Evolutionary conservation across 495 filamentous ascomycete species (phyloP).

Genomic region (Talaromyces nanjingensis): DNA sequence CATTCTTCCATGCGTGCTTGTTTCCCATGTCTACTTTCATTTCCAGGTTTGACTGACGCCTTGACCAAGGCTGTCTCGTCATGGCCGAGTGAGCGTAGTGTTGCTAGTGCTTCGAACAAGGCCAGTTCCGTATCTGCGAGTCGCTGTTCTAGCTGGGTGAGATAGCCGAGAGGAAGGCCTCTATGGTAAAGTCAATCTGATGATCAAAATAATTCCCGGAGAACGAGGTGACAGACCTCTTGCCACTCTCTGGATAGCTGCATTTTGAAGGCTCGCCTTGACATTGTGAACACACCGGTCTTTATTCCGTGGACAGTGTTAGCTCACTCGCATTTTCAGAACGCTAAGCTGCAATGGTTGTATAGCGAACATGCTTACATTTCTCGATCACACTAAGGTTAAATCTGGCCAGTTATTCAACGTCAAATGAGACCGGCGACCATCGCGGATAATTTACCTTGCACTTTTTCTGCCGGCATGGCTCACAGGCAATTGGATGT

Average conservation of each 20-base stretch:
- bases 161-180: constrained; percentile 22
- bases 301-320: too few relatives aligned
- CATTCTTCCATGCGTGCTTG: constrained; percentile 22
- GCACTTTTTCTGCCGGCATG: constrained; percentile 24
- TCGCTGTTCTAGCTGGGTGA: constrained; percentile 24
- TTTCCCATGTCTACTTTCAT: constrained; percentile 15
- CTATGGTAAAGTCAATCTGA: constrained; percentile 8
- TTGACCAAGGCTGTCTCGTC: constrained; percentile 6
- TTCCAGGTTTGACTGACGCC: constrained; percentile 13
- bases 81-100: constrained; percentile 14
- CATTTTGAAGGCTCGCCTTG: constrained; percentile 21
- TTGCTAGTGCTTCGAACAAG: constrained; percentile 20
- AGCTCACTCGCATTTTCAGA: too few relatives aligned
- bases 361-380: constrained; percentile 13
- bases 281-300: constrained; percentile 24
- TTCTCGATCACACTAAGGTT: constrained; percentile 17
- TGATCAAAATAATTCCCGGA: too few relatives aligned
- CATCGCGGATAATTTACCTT: constrained; percentile 14
- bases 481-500: constrained; percentile 20
- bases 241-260: constrained; percentile 24
- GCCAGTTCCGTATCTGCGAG: constrained; percentile 23
- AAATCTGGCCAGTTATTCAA: not conserved
- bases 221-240: too few relatives aligned
- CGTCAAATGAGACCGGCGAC: not conserved
- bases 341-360: not conserved